Evolutionary conservation across 371 early-diverging fungal species (phyloP).

Genomic region (Lichtheimia corymbifera): DNA sequence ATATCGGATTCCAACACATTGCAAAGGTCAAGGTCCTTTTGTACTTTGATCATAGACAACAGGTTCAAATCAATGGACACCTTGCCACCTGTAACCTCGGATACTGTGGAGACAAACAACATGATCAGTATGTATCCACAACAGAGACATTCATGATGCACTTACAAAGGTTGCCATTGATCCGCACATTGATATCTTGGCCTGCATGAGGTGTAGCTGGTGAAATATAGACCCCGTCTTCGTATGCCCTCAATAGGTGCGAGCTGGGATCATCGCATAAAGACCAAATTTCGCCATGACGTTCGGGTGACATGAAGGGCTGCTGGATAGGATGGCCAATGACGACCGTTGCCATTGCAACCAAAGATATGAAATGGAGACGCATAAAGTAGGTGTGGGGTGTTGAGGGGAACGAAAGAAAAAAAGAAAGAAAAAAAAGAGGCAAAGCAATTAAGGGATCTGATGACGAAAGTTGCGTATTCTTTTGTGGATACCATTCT

Average conservation of each 20-base stretch:
- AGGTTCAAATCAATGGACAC: slow-evolving; percentile 45
- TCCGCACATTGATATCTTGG: slow-evolving; percentile 43
- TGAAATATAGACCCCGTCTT: slow-evolving; percentile 40
- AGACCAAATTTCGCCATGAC: slow-evolving; percentile 49
- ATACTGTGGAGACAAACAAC: slow-evolving; percentile 15
- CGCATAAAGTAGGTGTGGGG: neutral
- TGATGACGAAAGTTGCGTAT: no score
- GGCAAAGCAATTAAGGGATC: neutral
- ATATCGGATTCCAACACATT: slow-evolving; percentile 36
- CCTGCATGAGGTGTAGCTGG: slow-evolving; percentile 39
- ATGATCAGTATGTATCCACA: neutral
- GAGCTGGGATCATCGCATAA: slow-evolving; percentile 36
- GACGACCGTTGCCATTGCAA: neutral
- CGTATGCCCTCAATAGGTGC: slow-evolving; percentile 37
- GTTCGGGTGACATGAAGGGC: slow-evolving; percentile 30
- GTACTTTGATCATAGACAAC: slow-evolving; percentile 47
- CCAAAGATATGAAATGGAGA: neutral
- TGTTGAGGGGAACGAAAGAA: neutral
- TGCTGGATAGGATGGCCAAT: slow-evolving; percentile 17
- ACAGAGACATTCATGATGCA: neutral
- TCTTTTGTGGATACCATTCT: neutral
- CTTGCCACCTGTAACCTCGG: slow-evolving; percentile 35
- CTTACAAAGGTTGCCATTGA: slow-evolving; percentile 41
- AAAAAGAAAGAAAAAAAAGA: slow-evolving; percentile 4
- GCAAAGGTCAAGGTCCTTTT: slow-evolving; percentile 46